phyloP scores from a whole-genome alignment of 2,329 filamentous ascomycete genomes.

The Albifimbria verrucaria region DNA sequence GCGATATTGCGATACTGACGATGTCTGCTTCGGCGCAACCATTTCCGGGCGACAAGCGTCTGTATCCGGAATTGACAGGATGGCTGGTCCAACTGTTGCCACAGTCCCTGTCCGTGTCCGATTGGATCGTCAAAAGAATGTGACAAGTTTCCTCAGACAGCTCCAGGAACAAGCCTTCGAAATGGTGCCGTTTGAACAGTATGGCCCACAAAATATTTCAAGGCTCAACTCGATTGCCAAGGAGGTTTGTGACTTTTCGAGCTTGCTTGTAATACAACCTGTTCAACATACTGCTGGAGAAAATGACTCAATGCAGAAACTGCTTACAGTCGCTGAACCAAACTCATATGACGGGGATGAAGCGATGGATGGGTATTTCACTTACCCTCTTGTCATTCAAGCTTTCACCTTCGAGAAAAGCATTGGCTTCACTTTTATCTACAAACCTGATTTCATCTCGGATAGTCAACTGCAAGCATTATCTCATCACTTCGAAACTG shows the following conservation, averaged over 20 bases:
- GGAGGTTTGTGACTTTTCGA: background rate
- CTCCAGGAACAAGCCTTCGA: background rate
- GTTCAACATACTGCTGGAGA: background rate
- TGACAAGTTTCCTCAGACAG: background rate
- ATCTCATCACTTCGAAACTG: background rate
- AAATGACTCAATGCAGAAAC: background rate
- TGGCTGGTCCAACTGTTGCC: conserved; percentile 26
- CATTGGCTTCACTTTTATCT: background rate
- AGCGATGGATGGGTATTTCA: background rate
- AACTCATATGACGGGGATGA: background rate
- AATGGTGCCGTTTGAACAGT: background rate
- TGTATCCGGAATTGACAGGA: conserved; percentile 19
- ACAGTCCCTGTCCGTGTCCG: conserved; percentile 20
- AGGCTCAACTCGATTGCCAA: background rate
- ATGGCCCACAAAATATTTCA: background rate
- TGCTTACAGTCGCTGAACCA: background rate
- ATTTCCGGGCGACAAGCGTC: conserved; percentile 24
- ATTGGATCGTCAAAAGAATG: background rate
- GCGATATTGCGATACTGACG: conserved; percentile 12
- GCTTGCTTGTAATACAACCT: background rate
- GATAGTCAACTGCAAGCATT: background rate
- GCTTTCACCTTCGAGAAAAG: background rate
- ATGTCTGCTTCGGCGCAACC: conserved; percentile 22
- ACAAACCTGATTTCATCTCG: background rate
- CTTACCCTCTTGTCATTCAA: background rate